Evolutionary conservation across 2,329 filamentous ascomycete genomes (phyloP).

Genomic region (Chalaropsis thielavioides): DNA sequence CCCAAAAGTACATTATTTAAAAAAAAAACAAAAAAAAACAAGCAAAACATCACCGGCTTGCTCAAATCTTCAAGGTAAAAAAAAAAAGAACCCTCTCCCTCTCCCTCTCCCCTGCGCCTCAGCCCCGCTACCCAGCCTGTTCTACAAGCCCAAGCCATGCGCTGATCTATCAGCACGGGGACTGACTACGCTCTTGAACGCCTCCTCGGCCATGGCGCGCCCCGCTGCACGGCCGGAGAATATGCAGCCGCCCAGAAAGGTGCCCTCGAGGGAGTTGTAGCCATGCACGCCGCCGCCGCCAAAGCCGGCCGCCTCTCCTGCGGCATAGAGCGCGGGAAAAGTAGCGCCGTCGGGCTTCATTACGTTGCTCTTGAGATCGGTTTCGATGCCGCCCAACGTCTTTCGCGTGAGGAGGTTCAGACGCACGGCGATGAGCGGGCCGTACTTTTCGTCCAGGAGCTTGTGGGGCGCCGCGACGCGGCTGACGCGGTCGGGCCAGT

Average conservation of each 20-base stretch:
- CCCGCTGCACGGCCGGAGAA: slow-evolving; percentile 46
- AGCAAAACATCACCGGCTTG: not conserved
- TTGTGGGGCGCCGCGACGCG: slow-evolving; percentile 40
- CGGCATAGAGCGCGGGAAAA: slow-evolving; percentile 44
- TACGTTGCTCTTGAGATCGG: slow-evolving; percentile 41
- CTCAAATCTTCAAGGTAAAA: not conserved
- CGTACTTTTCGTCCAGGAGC: slow-evolving; percentile 39
- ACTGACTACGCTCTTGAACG: not conserved
- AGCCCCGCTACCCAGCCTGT: not conserved
- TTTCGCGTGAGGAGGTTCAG: slow-evolving; percentile 48
- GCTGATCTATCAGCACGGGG: not conserved
- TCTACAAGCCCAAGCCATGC: slow-evolving; percentile 1
- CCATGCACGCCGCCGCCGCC: slow-evolving; percentile 49
- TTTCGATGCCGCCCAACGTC: slow-evolving; percentile 46
- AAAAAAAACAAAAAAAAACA: not conserved
- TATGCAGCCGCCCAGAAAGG: slow-evolving; percentile 48
- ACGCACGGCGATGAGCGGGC: slow-evolving; percentile 45
- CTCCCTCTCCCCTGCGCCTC: too few species aligned
- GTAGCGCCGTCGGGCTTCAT: slow-evolving; percentile 32
- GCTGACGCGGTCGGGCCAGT: slow-evolving; percentile 38
- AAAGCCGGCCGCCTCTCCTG: slow-evolving; percentile 46
- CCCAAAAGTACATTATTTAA: not conserved
- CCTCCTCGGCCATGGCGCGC: slow-evolving; percentile 37
- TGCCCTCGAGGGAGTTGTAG: slow-evolving; percentile 47
- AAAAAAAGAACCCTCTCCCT: not conserved